A percentile compares a stretch with the other conserved stretches of the same genome.
phyloP scores from a whole-genome alignment of 495 filamentous ascomycete species.

The Talaromyces liani region DNA sequence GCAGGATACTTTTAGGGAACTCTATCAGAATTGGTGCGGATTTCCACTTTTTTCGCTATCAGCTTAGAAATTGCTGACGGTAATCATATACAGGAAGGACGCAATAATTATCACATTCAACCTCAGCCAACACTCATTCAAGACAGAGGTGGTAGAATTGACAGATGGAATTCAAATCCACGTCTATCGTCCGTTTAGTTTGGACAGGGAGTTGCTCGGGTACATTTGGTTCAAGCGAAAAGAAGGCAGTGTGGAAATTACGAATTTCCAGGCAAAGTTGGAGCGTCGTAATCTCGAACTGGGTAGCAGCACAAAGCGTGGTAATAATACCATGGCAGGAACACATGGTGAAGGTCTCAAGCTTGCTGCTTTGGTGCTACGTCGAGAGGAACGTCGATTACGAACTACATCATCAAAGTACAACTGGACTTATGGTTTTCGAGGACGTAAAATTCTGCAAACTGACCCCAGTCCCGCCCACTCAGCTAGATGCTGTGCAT shows the following conservation, averaged over 20 bases:
- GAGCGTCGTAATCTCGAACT: not conserved
- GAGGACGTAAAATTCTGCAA: not conserved
- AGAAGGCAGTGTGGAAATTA: not conserved
- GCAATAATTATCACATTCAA: slow-evolving; percentile 3
- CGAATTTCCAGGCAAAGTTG: not conserved
- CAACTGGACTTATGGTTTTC: slow-evolving; percentile 8
- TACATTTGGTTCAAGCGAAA: slow-evolving; percentile 1
- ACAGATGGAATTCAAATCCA: not conserved
- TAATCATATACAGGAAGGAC: not conserved
- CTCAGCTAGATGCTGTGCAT: not conserved
- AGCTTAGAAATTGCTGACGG: not conserved
- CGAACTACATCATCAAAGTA: too few species aligned
- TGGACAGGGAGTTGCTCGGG: too few species aligned
- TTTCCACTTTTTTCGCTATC: not conserved
- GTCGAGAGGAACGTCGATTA: too few species aligned
- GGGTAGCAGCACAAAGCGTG: not conserved
- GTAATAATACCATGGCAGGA: not conserved
- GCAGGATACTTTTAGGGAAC: slow-evolving; percentile 4
- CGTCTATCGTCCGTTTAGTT: not conserved
- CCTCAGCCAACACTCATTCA: not conserved
- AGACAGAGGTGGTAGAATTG: not conserved
- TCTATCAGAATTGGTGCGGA: slow-evolving; percentile 13
- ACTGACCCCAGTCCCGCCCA: not conserved
- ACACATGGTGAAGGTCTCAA: slow-evolving; percentile 10
- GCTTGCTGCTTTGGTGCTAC: slow-evolving; percentile 7